Percentiles rank a stretch among this genome's conserved stretches.
phyloP scores from a whole-genome alignment of 352 stramenopile species.

The Phytophthora ohioensis region DNA sequence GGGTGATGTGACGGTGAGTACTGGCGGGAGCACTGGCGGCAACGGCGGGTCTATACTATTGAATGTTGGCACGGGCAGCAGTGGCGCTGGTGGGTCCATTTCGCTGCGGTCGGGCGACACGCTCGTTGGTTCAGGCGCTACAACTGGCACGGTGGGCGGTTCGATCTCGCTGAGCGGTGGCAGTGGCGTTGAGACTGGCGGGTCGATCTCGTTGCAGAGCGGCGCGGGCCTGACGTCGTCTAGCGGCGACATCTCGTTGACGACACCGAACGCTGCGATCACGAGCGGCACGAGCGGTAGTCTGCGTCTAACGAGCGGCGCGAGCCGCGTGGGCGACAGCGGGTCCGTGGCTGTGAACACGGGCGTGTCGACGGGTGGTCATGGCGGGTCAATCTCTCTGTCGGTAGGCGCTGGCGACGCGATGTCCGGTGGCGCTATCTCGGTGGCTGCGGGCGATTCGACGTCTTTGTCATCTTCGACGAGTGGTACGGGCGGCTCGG shows the following conservation, averaged over 20 bases:
- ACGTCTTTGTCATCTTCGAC: conserved; percentile 6
- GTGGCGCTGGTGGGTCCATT: conserved; percentile 27
- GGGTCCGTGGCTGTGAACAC: conserved; percentile 16
- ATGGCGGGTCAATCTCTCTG: conserved; percentile 17
- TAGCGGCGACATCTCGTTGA: conserved; percentile 25
- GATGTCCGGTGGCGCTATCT: conserved; percentile 23
- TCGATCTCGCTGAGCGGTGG: conserved; percentile 25
- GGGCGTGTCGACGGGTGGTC: conserved; percentile 14
- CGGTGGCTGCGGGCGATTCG: conserved; percentile 19
- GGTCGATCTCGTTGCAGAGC: conserved; percentile 16
- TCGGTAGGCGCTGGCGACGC: conserved; percentile 8
- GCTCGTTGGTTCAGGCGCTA: not conserved
- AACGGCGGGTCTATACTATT: conserved; percentile 34
- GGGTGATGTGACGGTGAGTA: conserved; percentile 23
- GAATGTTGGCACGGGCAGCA: conserved; percentile 24
- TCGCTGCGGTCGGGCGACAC: conserved; percentile 27
- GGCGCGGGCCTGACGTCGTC: conserved; percentile 8
- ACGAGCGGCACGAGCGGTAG: conserved; percentile 16
- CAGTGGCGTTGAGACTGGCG: conserved; percentile 10
- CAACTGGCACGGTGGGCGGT: conserved; percentile 13
- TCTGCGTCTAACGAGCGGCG: conserved; percentile 22
- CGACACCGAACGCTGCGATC: conserved; percentile 14
- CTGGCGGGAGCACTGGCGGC: conserved; percentile 26
- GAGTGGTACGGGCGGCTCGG: conserved; percentile 16
- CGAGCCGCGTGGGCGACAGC: conserved; percentile 33